A percentile compares a stretch with the other conserved stretches of the same genome.
phyloP scores from a whole-genome alignment of 1,284 basidiomycete genomes.

The Pseudozyma sp. region DNA sequence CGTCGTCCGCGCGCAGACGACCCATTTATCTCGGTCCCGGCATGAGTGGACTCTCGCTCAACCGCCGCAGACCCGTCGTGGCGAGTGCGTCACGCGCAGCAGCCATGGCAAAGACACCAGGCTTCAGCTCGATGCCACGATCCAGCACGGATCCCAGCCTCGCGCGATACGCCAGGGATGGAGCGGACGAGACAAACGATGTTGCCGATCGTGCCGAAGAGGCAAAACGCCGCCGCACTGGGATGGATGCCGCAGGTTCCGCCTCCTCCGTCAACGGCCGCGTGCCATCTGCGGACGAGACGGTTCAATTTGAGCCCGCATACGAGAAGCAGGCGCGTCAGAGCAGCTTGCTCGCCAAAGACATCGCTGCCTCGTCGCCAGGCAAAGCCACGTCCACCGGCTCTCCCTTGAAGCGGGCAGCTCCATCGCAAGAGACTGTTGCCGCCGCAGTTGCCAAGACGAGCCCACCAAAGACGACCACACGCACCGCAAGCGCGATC shows the following conservation, averaged over 20 bases:
- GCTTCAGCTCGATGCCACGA: slow-evolving; percentile 19
- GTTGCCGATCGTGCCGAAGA: slow-evolving; percentile 29
- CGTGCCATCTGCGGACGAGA: slow-evolving; percentile 4
- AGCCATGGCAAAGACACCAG: slow-evolving; percentile 13
- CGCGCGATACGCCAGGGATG: slow-evolving; percentile 12
- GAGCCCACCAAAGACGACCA: slow-evolving; percentile 30
- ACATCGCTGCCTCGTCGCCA: slow-evolving; percentile 14
- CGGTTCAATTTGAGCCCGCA: slow-evolving; percentile 33
- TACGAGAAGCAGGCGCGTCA: slow-evolving; percentile 33
- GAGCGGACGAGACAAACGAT: slow-evolving; percentile 21
- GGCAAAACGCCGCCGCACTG: slow-evolving; percentile 42
- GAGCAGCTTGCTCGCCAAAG: slow-evolving; percentile 41
- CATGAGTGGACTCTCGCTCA: slow-evolving; percentile 47
- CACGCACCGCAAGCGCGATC: slow-evolving; percentile 54
- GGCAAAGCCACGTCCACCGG: background rate
- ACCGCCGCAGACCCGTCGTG: slow-evolving; percentile 32
- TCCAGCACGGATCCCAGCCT: slow-evolving; percentile 44
- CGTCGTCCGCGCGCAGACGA: slow-evolving; percentile 18
- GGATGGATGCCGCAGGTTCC: background rate
- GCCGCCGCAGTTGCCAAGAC: slow-evolving; percentile 3
- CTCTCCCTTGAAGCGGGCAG: slow-evolving; percentile 36
- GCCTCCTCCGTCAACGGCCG: background rate
- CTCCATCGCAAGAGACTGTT: slow-evolving; percentile 24
- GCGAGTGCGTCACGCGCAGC: slow-evolving; percentile 37
- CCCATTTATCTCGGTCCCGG: slow-evolving; percentile 51